Evolutionary conservation across 2,329 filamentous ascomycete genomes (phyloP).

Genomic region (Tolypocladium endophyticum): DNA sequence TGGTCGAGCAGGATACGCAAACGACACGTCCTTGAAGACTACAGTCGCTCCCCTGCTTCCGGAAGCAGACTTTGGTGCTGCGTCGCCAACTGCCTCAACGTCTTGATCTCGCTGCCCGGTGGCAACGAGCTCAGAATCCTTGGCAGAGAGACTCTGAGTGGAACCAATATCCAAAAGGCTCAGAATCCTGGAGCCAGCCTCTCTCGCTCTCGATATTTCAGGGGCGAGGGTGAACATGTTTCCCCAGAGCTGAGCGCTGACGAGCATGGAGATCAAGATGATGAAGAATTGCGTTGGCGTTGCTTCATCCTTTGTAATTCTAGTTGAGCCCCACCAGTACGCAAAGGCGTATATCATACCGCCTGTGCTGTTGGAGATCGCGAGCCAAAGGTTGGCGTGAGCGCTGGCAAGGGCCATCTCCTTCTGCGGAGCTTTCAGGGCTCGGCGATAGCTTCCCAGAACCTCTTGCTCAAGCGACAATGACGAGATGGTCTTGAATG

Average conservation of each 20-base stretch:
- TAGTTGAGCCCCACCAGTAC: conserved; percentile 71
- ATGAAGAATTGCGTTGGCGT: conserved; percentile 62
- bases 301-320: conserved; percentile 56
- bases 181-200: conserved; percentile 48
- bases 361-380: conserved; percentile 47
- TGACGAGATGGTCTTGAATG: conserved; percentile 52
- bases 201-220: conserved; percentile 58
- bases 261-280: conserved; percentile 59
- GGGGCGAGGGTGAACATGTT: conserved; percentile 67
- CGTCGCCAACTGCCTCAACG: conserved; percentile 25
- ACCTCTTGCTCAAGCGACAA: conserved; percentile 43
- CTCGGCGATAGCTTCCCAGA: conserved; percentile 39
- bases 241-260: conserved; percentile 63
- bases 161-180: conserved; percentile 36
- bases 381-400: conserved; percentile 48
- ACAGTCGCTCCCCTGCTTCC: conserved; percentile 31
- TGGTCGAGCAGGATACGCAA: conserved; percentile 55
- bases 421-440: conserved; percentile 38
- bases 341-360: conserved; percentile 65
- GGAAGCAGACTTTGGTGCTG: conserved; percentile 8
- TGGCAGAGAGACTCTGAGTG: conserved; percentile 10
- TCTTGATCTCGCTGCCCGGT: conserved; percentile 17
- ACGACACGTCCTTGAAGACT: conserved; percentile 47
- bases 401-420: conserved; percentile 40
- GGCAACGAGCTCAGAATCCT: conserved; percentile 5